Evolutionary conservation across 2,329 filamentous ascomycete genomes (phyloP).

Genomic region (Fonsecaea pedrosoi): DNA sequence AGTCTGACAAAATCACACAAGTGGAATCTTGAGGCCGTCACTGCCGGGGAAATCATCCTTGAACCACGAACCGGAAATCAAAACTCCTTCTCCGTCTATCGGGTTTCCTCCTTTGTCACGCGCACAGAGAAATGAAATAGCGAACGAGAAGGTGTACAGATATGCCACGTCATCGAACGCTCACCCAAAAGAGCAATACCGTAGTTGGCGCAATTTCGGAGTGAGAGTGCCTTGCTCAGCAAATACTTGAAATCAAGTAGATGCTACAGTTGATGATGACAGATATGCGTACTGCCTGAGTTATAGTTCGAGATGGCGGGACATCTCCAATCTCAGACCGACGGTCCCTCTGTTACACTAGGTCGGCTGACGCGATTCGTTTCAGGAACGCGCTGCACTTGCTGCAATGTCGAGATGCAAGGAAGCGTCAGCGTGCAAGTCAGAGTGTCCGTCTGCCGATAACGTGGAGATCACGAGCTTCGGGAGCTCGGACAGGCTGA

Average conservation of each 20-base stretch:
- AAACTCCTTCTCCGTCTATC: background rate
- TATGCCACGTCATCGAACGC: slow-evolving; percentile 16
- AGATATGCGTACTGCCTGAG: slow-evolving; percentile 2
- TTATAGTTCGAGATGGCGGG: slow-evolving; percentile 6
- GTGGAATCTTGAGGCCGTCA: slow-evolving; percentile 1
- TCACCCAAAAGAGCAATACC: background rate
- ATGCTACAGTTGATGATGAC: slow-evolving; percentile 14
- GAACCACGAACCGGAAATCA: background rate
- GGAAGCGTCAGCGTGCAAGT: background rate
- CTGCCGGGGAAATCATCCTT: background rate
- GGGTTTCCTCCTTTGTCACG: slow-evolving; percentile 7
- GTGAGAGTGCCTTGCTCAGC: slow-evolving; percentile 6
- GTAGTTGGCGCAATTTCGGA: slow-evolving; percentile 6
- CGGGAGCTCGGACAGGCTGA: background rate
- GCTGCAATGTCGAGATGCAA: background rate
- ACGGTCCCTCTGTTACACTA: slow-evolving; percentile 7
- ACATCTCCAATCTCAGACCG: slow-evolving; percentile 10
- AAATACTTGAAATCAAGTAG: slow-evolving; percentile 8
- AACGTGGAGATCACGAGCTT: slow-evolving; percentile 3
- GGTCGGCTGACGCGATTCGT: slow-evolving; percentile 4
- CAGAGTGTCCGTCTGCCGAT: background rate
- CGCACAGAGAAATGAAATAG: slow-evolving; percentile 14
- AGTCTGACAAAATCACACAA: slow-evolving; percentile 12
- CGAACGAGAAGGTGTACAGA: slow-evolving; percentile 17
- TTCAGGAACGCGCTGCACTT: slow-evolving; percentile 5